Percentiles rank a stretch among this genome's conserved stretches.
Evolutionary conservation across 108 stramenopile genomes (phyloP).

Genomic region (Epithemia pelagica): DNA sequence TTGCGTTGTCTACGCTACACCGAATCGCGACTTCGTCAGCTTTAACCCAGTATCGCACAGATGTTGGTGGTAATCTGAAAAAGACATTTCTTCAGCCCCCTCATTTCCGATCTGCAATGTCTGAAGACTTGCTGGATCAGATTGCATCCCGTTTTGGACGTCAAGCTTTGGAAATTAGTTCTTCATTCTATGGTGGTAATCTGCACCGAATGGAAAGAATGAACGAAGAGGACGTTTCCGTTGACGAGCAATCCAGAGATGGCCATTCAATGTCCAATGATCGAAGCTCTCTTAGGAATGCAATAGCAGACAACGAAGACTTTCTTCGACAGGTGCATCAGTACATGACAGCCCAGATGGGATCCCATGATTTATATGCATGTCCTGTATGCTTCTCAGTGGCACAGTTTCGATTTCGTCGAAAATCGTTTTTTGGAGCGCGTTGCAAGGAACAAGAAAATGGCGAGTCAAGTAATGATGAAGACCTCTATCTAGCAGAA

Average conservation of each 20-base stretch:
- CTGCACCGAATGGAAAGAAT: conserved; percentile 1
- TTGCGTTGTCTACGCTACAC: conserved; percentile 71
- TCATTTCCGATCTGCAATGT: conserved; percentile 72
- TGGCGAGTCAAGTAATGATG: not conserved
- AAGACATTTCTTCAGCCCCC: conserved; percentile 72
- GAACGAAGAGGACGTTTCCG: conserved; percentile 14
- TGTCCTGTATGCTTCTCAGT: conserved; percentile 75
- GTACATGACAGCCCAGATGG: conserved; percentile 56
- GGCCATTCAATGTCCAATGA: conserved; percentile 15
- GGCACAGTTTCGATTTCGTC: conserved; percentile 25
- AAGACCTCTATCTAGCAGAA: not conserved
- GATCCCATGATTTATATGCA: conserved; percentile 57
- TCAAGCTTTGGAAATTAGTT: conserved; percentile 47
- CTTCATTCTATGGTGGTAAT: conserved; percentile 30
- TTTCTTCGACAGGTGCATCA: conserved; percentile 44
- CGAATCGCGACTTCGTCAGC: conserved; percentile 46
- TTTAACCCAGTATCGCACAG: conserved; percentile 19
- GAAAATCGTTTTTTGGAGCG: not conserved
- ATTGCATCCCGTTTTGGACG: conserved; percentile 74
- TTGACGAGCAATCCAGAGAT: not conserved
- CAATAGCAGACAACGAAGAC: conserved; percentile 1
- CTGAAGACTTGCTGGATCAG: conserved; percentile 72
- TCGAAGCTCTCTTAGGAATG: not conserved
- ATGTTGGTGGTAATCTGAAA: conserved; percentile 8
- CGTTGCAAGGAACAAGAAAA: too few relatives aligned